phyloP scores from a whole-genome alignment of 352 stramenopile genomes.

The Pythium aphanidermatum region DNA sequence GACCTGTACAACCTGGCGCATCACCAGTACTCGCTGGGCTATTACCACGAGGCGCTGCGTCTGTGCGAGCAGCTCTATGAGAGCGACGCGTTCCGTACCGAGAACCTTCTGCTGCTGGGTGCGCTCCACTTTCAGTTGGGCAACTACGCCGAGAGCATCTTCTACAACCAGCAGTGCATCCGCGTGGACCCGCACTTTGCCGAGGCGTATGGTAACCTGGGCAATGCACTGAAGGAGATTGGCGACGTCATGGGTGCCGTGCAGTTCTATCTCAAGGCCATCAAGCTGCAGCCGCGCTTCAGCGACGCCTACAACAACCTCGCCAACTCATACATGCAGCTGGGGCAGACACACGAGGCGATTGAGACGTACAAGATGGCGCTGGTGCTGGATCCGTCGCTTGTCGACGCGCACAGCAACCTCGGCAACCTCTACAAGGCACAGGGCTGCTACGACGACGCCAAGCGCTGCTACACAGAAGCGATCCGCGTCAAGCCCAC shows the following conservation, averaged over 20 bases:
- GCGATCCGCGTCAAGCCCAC: conserved; percentile 85
- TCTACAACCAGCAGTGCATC: conserved; percentile 95
- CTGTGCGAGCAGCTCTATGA: conserved; percentile 89
- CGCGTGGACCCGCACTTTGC: conserved; percentile 89
- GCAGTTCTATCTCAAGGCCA: conserved; percentile 92
- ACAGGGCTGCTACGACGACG: conserved; percentile 77
- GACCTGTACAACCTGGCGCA: conserved; percentile 76
- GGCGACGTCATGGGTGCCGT: conserved; percentile 86
- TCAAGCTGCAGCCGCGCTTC: conserved; percentile 90
- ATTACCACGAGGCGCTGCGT: conserved; percentile 79
- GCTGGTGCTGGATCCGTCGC: conserved; percentile 76
- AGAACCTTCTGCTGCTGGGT: conserved; percentile 91
- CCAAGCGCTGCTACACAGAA: conserved; percentile 87
- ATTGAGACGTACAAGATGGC: conserved; percentile 95
- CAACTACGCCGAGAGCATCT: conserved; percentile 90
- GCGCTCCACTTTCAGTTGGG: conserved; percentile 92
- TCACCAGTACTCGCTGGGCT: conserved; percentile 83
- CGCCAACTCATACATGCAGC: conserved; percentile 89
- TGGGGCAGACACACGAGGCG: conserved; percentile 84
- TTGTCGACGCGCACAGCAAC: conserved; percentile 93
- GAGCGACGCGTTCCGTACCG: conserved; percentile 76
- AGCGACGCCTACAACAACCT: conserved; percentile 92
- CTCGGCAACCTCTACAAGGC: conserved; percentile 93
- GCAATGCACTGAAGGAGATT: conserved; percentile 93
- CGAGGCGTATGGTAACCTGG: conserved; percentile 92